A percentile compares a stretch with the other conserved stretches of the same genome.
phyloP scores from a whole-genome alignment of 306 rosid species.

The Cotoneaster glaucophyllus region DNA sequence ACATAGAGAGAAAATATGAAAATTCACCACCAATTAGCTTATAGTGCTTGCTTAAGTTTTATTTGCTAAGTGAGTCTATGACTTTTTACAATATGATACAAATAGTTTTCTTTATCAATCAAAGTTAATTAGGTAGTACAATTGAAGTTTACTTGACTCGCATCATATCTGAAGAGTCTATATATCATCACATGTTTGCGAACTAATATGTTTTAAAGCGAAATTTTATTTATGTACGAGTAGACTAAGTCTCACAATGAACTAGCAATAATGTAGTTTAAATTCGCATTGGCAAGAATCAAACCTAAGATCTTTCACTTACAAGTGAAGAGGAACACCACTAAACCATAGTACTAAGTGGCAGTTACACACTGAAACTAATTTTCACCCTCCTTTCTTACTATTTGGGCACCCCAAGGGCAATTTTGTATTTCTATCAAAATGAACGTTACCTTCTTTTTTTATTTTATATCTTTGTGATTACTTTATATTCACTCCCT shows the following conservation, averaged over 20 bases:
- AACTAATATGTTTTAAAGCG: background rate
- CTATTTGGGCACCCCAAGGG: background rate
- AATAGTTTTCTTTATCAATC: background rate
- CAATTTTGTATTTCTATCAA: background rate
- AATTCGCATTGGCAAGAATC: too few relatives aligned
- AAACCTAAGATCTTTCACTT: too few relatives aligned
- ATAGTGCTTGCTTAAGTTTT: background rate
- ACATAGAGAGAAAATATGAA: background rate
- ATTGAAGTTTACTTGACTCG: background rate
- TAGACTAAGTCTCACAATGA: too few relatives aligned
- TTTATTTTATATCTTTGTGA: background rate
- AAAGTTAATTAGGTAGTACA: background rate
- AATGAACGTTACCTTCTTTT: background rate
- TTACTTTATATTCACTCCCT: background rate
- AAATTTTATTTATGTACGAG: background rate
- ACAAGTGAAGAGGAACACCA: too few relatives aligned
- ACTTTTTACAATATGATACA: background rate
- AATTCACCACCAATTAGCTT: background rate
- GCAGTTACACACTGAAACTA: background rate
- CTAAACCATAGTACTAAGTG: too few relatives aligned
- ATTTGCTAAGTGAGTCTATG: background rate
- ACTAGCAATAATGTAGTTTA: too few relatives aligned
- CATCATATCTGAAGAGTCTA: background rate
- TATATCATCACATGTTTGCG: background rate
- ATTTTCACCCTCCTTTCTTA: background rate